Percentiles rank a stretch among this genome's conserved stretches.
These are phyloP conservation scores for Penicillium fimorum DNA, from an alignment of 495 filamentous ascomycete species.

Conservation along the genomic window DNA sequence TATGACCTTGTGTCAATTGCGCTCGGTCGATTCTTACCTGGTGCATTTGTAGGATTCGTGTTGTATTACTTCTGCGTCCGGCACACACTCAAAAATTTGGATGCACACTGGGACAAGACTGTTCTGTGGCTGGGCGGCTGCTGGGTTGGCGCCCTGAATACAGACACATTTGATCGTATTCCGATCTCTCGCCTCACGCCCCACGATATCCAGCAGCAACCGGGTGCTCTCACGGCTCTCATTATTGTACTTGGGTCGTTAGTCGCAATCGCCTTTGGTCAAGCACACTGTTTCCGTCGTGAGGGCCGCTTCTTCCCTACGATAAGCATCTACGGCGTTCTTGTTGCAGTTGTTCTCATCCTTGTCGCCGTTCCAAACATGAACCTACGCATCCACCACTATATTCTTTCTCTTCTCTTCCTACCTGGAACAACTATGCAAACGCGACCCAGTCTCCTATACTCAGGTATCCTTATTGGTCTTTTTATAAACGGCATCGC, in stretches of 20 bases:
- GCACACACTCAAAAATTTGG: slow-evolving; percentile 52
- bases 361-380: slow-evolving; percentile 55
- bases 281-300: slow-evolving; percentile 65
- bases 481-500: slow-evolving; percentile 66
- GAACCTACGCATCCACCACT: slow-evolving; percentile 65
- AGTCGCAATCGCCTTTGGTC: slow-evolving; percentile 50
- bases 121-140: slow-evolving; percentile 70
- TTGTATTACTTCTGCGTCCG: slow-evolving; percentile 62
- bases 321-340: slow-evolving; percentile 63
- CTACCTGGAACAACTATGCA: slow-evolving; percentile 58
- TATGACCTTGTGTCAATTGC: slow-evolving; percentile 60
- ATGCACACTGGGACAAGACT: slow-evolving; percentile 70
- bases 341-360: slow-evolving; percentile 41
- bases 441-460: slow-evolving; percentile 56
- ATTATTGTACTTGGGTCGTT: slow-evolving; percentile 59
- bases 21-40: slow-evolving; percentile 70
- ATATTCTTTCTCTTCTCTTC: slow-evolving; percentile 59
- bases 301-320: slow-evolving; percentile 62
- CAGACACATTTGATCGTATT: slow-evolving; percentile 73
- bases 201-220: slow-evolving; percentile 72
- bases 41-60: slow-evolving; percentile 66
- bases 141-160: slow-evolving; percentile 76
- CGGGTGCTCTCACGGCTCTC: slow-evolving; percentile 67
- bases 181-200: slow-evolving; percentile 73
- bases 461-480: slow-evolving; percentile 61